Evolutionary conservation across 1,139 yeast genomes (phyloP).

Genomic region (Geotrichum citri-aurantii): DNA sequence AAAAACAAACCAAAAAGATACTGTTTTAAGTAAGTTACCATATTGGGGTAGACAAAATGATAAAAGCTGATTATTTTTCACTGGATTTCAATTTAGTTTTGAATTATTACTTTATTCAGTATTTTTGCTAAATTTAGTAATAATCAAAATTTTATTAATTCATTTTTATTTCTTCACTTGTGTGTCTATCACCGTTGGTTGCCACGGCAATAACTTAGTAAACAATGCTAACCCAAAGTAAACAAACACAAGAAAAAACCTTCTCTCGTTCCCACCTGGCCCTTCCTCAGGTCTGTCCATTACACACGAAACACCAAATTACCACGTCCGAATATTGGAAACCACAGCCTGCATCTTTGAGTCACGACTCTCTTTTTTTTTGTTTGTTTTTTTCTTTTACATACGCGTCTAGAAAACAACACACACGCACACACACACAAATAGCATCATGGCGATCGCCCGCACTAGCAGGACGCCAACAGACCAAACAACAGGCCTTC

Average conservation of each 20-base stretch:
- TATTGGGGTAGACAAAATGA: not conserved
- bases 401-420: not conserved
- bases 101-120: too few relatives aligned
- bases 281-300: not conserved
- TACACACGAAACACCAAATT: not conserved
- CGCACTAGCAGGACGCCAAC: not conserved
- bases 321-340: not conserved
- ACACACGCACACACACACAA: not conserved
- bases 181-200: not conserved
- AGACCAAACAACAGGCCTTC: not conserved
- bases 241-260: not conserved
- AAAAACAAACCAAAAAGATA: not conserved
- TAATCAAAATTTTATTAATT: not conserved
- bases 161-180: not conserved
- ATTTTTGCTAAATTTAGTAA: too few relatives aligned
- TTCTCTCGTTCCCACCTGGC: not conserved
- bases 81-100: too few relatives aligned
- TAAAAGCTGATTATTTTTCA: too few relatives aligned
- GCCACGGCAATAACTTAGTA: not conserved
- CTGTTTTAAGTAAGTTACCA: not conserved
- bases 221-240: not conserved
- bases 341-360: not conserved
- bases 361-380: not conserved
- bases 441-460: not conserved
- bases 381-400: not conserved